Percentiles rank a stretch among this genome's conserved stretches.
Conservation (phyloP, 2,329 filamentous ascomycete species). For the Aspergillus candidus region DNA sequence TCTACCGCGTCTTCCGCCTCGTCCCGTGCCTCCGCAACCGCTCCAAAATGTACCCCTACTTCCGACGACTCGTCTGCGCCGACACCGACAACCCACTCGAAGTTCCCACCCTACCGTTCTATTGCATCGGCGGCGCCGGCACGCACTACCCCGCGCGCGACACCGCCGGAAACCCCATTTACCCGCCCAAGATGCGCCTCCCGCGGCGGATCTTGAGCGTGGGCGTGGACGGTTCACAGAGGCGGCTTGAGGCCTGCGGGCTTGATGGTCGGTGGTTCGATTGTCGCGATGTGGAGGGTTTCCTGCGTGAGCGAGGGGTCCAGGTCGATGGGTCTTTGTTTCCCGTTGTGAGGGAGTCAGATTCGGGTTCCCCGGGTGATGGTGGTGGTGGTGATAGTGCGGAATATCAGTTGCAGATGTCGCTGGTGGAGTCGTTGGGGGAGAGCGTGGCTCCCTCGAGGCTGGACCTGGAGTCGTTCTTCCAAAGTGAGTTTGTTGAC, state of each 20-base stretch:
- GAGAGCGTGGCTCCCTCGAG: background rate
- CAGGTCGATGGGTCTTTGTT: conserved; percentile 4
- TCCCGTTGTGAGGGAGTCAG: background rate
- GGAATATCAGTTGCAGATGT: background rate
- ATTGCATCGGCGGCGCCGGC: conserved; percentile 62
- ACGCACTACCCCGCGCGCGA: conserved; percentile 53
- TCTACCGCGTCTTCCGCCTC: conserved; percentile 62
- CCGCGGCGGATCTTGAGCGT: conserved; percentile 13
- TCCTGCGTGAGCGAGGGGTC: conserved; percentile 10
- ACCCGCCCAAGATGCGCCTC: conserved; percentile 21
- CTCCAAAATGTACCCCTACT: conserved; percentile 34
- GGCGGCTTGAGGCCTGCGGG: conserved; percentile 10
- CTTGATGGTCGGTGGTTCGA: conserved; percentile 19
- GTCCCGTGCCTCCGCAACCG: conserved; percentile 53
- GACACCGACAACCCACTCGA: conserved; percentile 48
- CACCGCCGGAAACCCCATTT: conserved; percentile 28
- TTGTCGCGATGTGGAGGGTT: conserved; percentile 17
- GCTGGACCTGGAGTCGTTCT: conserved; percentile 1
- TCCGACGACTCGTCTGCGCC: conserved; percentile 35
- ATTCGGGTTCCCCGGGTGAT: background rate
- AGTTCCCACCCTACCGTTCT: conserved; percentile 56
- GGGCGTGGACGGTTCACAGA: background rate
- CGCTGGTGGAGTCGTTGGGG: background rate
- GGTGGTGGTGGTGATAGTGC: background rate
- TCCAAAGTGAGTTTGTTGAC: background rate